phyloP scores from a whole-genome alignment of 2,329 filamentous ascomycete genomes.

The Alternaria angustiovoidea region DNA sequence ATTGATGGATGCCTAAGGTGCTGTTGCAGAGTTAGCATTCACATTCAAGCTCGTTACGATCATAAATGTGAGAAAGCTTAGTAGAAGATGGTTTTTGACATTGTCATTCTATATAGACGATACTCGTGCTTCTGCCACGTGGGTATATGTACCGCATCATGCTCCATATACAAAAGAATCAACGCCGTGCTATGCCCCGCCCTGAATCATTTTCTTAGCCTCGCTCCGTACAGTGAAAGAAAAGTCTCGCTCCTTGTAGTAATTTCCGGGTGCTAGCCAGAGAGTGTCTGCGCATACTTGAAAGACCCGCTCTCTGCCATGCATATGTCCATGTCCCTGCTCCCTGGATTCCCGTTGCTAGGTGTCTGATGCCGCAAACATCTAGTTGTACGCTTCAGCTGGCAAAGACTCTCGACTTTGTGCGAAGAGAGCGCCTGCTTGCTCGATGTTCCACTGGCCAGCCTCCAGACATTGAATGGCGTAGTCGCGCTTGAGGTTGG shows the following conservation, averaged over 20 bases:
- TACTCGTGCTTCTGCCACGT: background rate
- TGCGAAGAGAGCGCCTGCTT: conserved; percentile 77
- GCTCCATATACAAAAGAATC: background rate
- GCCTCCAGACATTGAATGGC: conserved; percentile 82
- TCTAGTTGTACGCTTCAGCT: conserved; percentile 53
- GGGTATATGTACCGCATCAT: conserved; percentile 12
- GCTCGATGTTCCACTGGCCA: conserved; percentile 80
- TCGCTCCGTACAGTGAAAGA: background rate
- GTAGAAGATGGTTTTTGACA: background rate
- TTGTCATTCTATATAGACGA: background rate
- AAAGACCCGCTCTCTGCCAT: background rate
- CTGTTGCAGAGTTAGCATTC: background rate
- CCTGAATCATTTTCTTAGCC: background rate
- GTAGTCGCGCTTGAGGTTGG: conserved; percentile 80
- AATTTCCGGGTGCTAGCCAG: background rate
- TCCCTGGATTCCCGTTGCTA: background rate
- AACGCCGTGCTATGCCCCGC: conserved; percentile 4
- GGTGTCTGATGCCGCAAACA: background rate
- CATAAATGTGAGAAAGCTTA: background rate
- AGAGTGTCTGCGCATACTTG: background rate
- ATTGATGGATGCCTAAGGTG: background rate
- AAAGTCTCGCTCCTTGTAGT: background rate
- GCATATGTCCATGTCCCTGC: background rate
- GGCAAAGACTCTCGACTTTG: conserved; percentile 69
- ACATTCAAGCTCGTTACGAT: background rate